Conservation (phyloP, 768 basidiomycete genomes). For the Leccinum longicurvipes region DNA sequence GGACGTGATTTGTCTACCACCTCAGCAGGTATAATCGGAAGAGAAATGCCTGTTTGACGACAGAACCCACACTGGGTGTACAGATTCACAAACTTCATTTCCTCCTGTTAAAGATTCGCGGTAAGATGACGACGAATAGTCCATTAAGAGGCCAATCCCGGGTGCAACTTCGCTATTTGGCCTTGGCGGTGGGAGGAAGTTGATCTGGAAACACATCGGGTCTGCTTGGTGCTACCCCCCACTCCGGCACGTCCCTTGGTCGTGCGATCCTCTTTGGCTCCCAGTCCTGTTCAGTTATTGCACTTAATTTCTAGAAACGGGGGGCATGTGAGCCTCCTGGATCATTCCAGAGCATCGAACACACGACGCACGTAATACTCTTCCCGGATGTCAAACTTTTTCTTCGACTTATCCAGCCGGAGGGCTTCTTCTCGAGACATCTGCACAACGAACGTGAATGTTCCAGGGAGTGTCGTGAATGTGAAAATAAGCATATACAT, state of each 20-base stretch:
- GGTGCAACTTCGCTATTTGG: not conserved
- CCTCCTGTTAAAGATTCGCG: not conserved
- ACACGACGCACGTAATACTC: constrained; percentile 84
- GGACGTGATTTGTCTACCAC: not conserved
- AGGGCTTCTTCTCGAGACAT: constrained; percentile 78
- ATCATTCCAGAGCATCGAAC: not conserved
- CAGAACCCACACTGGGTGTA: not conserved
- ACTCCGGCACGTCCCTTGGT: constrained; percentile 87
- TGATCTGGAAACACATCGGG: constrained; percentile 25
- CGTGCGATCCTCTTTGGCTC: constrained; percentile 82
- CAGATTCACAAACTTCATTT: not conserved
- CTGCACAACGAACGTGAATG: constrained; percentile 30
- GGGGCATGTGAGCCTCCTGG: not conserved
- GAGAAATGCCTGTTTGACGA: not conserved
- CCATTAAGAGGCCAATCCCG: not conserved
- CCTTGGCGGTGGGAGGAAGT: constrained; percentile 4
- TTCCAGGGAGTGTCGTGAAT: not conserved
- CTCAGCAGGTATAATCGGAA: not conserved
- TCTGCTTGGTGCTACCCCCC: constrained; percentile 76
- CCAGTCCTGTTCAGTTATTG: constrained; percentile 67
- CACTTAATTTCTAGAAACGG: constrained; percentile 51
- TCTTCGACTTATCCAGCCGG: constrained; percentile 61
- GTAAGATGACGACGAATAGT: not conserved
- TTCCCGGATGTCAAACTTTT: constrained; percentile 89
- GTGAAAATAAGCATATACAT: constrained; percentile 7